Evolutionary conservation across 768 basidiomycete species (phyloP).

Genomic region (Cystobasidium onofrii): DNA sequence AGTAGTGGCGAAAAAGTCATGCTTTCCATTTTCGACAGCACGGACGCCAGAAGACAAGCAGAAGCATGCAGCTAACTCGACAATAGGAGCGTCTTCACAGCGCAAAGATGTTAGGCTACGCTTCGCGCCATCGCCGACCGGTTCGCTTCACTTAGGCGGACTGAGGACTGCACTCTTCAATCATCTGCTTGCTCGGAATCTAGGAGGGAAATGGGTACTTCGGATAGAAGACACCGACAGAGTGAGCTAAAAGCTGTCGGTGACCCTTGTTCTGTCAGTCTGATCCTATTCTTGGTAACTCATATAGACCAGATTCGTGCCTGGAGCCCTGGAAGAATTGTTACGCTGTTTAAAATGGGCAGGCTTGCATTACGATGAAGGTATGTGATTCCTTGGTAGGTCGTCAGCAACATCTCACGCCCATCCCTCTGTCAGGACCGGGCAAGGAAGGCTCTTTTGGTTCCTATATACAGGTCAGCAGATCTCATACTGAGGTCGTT

Average conservation of each 20-base stretch:
- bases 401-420: not conserved
- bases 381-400: slow-evolving; percentile 49
- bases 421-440: slow-evolving; percentile 56
- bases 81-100: not conserved
- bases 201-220: slow-evolving; percentile 79
- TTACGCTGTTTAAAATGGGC: slow-evolving; percentile 75
- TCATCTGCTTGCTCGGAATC: slow-evolving; percentile 70
- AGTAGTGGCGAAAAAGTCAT: not conserved
- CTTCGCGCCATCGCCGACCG: slow-evolving; percentile 96
- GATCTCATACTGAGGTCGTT: slow-evolving; percentile 29
- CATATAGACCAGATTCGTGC: slow-evolving; percentile 64
- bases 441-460: slow-evolving; percentile 64
- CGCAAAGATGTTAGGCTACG: slow-evolving; percentile 54
- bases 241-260: slow-evolving; percentile 50
- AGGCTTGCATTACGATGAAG: slow-evolving; percentile 81
- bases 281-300: not conserved
- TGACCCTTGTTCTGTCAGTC: too few relatives aligned
- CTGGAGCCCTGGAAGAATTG: slow-evolving; percentile 75
- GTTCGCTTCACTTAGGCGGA: slow-evolving; percentile 85
- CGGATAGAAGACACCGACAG: slow-evolving; percentile 92
- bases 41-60: not conserved
- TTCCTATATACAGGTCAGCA: slow-evolving; percentile 72
- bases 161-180: slow-evolving; percentile 91
- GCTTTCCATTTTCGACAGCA: not conserved
- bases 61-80: not conserved